Evolutionary conservation across 2,329 filamentous ascomycete species (phyloP).

Genomic region (Pseudogymnoascus sp.): DNA sequence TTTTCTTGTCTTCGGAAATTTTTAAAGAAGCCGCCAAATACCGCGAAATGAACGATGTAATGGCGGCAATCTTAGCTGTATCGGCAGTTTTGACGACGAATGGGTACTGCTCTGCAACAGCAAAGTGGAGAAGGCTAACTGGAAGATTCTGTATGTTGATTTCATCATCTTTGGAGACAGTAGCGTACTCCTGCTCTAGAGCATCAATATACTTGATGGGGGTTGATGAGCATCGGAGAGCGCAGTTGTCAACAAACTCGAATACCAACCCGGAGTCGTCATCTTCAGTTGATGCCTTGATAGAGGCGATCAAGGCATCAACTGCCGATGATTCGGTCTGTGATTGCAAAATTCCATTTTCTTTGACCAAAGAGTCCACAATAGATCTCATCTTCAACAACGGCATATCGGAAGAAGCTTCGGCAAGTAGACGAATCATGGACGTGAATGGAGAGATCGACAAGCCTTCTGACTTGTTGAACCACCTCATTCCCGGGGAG

Average conservation of each 20-base stretch:
- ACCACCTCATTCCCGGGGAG: constrained; percentile 86
- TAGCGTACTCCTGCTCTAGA: constrained; percentile 43
- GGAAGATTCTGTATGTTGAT: constrained; percentile 26
- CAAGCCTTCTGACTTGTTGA: constrained; percentile 62
- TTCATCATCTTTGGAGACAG: constrained; percentile 25
- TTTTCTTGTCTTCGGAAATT: constrained; percentile 41
- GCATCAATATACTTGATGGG: constrained; percentile 78
- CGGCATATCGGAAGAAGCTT: constrained; percentile 40
- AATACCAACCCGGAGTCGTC: constrained; percentile 43
- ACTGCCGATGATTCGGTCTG: constrained; percentile 36
- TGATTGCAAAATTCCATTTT: constrained; percentile 57
- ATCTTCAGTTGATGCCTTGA: constrained; percentile 22
- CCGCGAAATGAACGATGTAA: constrained; percentile 50
- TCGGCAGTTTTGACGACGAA: constrained; percentile 51
- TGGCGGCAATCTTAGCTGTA: constrained; percentile 33
- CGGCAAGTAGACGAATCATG: constrained; percentile 51
- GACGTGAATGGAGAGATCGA: constrained; percentile 62
- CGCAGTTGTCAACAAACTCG: constrained; percentile 74
- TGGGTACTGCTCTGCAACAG: constrained; percentile 68
- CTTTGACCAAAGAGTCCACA: constrained; percentile 51
- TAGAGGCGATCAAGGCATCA: constrained; percentile 36
- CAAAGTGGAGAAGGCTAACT: constrained; percentile 58
- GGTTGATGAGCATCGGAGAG: constrained; percentile 63
- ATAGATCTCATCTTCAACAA: constrained; percentile 45
- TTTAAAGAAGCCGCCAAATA: constrained; percentile 47